These are phyloP conservation scores for Kluyveromyces dobzhanskii DNA, from an alignment of 805 yeast genomes.

Conservation along the genomic window DNA sequence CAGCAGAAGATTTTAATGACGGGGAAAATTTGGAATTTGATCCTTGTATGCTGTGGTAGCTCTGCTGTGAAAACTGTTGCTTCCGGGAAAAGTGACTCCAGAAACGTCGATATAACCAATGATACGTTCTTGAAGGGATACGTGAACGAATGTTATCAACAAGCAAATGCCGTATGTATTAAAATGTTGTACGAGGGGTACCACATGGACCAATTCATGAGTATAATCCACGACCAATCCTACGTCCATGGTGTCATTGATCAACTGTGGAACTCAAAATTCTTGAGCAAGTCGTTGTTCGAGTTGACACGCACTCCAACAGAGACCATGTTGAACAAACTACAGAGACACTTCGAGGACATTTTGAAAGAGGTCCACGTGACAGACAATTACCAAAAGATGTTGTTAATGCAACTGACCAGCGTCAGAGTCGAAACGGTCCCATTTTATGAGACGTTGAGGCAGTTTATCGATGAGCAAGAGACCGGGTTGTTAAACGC, in stretches of 20 bases:
- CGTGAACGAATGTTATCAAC: constrained; percentile 50
- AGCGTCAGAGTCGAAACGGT: neutral
- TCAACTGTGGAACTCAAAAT: constrained; percentile 8
- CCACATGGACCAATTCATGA: constrained; percentile 8
- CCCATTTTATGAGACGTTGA: constrained; percentile 11
- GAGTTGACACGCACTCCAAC: constrained; percentile 42
- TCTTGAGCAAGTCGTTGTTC: constrained; percentile 15
- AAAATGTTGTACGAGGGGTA: constrained; percentile 55
- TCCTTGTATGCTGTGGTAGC: constrained; percentile 25
- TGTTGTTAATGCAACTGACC: neutral
- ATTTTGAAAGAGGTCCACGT: neutral
- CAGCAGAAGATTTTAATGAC: constrained; percentile 66
- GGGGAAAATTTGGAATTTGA: constrained; percentile 76
- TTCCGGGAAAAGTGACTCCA: neutral
- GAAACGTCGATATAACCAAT: constrained; percentile 12
- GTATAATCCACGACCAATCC: neutral
- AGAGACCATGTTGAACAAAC: constrained; percentile 28
- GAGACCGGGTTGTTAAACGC: neutral
- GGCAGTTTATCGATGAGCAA: constrained; percentile 1
- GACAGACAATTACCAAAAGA: neutral
- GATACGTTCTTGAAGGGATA: constrained; percentile 43
- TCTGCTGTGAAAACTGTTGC: neutral
- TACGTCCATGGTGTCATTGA: neutral
- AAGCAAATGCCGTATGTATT: constrained; percentile 58
- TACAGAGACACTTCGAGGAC: constrained; percentile 22